Percentiles rank a stretch among this genome's conserved stretches.
Conservation (phyloP, 2,329 filamentous ascomycete species). For the Alternaria brassicae region DNA sequence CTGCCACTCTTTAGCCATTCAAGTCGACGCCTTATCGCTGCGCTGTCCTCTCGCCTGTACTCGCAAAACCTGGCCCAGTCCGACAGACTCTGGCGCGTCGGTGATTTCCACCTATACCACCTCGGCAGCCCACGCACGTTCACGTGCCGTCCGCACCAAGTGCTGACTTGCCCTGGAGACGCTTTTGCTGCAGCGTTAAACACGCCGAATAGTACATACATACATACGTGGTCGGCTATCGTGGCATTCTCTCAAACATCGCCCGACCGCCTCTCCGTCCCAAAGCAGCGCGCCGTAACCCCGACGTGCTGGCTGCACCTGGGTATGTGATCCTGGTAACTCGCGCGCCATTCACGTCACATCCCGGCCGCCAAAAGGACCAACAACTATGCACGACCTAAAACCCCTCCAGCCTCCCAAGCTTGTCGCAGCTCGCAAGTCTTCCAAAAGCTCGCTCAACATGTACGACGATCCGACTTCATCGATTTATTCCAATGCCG, state of each 20-base stretch:
- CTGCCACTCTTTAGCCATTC: conserved; percentile 3
- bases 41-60: conserved; percentile 12
- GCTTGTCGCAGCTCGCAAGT: conserved; percentile 49
- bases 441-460: conserved; percentile 45
- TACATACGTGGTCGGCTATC: conserved; percentile 50
- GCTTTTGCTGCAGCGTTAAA: conserved; percentile 34
- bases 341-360: conserved; percentile 39
- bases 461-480: conserved; percentile 42
- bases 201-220: conserved; percentile 40
- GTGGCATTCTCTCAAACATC: conserved; percentile 48
- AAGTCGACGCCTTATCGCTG: conserved; percentile 4
- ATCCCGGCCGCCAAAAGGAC: conserved; percentile 24
- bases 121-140: conserved; percentile 23
- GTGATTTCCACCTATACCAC: conserved; percentile 31
- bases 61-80: conserved; percentile 7
- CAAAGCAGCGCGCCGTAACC: conserved; percentile 27
- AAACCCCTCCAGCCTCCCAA: conserved; percentile 50
- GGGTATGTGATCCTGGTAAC: conserved; percentile 49
- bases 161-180: conserved; percentile 30
- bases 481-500: conserved; percentile 45
- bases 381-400: conserved; percentile 48
- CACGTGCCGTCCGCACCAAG: conserved; percentile 45
- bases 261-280: conserved; percentile 40
- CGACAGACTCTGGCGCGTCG: conserved; percentile 10
- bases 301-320: conserved; percentile 27